Evolutionary conservation across 129 eudicot species (phyloP).

Genomic region (Helianthus annuus): HanXRQr2.0-SUNRISE NC_035446.2:159136591-159137090

Average conservation of each 20-base stretch:
- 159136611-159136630: slow-evolving; percentile 67
- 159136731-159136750: slow-evolving; percentile 85
- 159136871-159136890: slow-evolving; percentile 64
- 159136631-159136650: slow-evolving; percentile 43
- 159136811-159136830: slow-evolving; percentile 15
- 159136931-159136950: slow-evolving; percentile 82
- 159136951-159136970: slow-evolving; percentile 32
- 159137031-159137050: slow-evolving; percentile 87
- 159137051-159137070: slow-evolving; percentile 91
- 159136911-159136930: slow-evolving; percentile 92
- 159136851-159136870: slow-evolving; percentile 23
- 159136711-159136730: slow-evolving; percentile 9
- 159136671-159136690: slow-evolving; percentile 36
- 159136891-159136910: slow-evolving; percentile 99
- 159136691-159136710: slow-evolving; percentile 31
- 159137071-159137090: slow-evolving; percentile 76
- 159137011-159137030: slow-evolving; percentile 16
- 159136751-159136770: slow-evolving; percentile 88
- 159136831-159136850: slow-evolving; percentile 43
- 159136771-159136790: slow-evolving; percentile 30
- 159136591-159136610: slow-evolving; percentile 71
- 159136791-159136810: slow-evolving; percentile 18
- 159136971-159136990: slow-evolving; percentile 40
- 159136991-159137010: slow-evolving; percentile 19
- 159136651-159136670: slow-evolving; percentile 37